Evolutionary conservation across 176 grass and related monocot genomes (phyloP).

Genomic region (Bothriochloa decipiens): DNA sequence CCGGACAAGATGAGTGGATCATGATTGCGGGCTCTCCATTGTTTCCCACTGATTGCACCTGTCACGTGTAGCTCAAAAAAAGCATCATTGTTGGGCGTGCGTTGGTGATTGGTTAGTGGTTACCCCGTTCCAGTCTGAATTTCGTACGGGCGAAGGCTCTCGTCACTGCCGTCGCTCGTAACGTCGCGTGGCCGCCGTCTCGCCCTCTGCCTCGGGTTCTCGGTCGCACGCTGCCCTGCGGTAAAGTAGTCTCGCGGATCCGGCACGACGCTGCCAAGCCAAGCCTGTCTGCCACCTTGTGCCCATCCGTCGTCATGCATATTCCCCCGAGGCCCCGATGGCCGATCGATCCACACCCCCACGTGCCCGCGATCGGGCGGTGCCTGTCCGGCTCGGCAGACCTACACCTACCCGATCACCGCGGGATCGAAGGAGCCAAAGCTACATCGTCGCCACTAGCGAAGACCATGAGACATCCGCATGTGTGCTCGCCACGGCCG

Average conservation of each 20-base stretch:
- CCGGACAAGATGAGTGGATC: not conserved
- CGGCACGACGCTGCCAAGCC: conserved; percentile 7
- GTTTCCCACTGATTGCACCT: not conserved
- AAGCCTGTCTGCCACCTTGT: not conserved
- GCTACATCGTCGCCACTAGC: too few species aligned
- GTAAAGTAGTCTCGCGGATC: not conserved
- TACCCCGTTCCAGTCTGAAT: not conserved
- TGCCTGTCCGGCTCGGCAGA: not conserved
- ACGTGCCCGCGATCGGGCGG: not conserved
- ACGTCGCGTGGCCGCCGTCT: not conserved
- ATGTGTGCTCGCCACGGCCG: conserved; percentile 4
- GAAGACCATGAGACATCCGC: not conserved
- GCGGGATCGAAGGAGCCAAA: not conserved
- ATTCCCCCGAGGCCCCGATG: not conserved
- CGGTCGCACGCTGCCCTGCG: not conserved
- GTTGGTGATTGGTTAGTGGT: not conserved
- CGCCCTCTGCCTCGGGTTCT: not conserved
- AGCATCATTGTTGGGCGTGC: not conserved
- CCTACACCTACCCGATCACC: not conserved
- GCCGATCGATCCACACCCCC: not conserved
- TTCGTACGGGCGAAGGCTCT: not conserved
- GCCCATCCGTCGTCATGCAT: not conserved
- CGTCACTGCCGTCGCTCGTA: not conserved
- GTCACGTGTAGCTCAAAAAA: not conserved
- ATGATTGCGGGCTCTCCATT: not conserved